Base-by-base conservation (phyloP, 1,139 yeast species). In the Hyphopichia pseudoburtonii region DNA sequence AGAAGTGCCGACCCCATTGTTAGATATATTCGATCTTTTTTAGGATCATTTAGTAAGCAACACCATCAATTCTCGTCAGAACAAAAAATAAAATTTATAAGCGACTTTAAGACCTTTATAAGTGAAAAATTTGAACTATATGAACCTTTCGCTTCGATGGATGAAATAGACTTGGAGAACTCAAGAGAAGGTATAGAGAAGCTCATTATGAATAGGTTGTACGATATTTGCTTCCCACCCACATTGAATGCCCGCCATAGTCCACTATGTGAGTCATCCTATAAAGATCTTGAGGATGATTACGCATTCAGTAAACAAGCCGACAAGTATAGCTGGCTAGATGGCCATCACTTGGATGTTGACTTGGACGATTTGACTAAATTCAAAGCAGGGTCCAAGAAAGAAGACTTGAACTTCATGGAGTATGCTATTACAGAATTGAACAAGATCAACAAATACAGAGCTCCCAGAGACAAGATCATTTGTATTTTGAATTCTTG, bases 381-480 rank as follows among this genome's bases (percentile, higher is more conserved):
- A 7, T 44, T 47, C 10, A 51, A 44, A 12, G 42, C 50, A 8
- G 48, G 45, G 11, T 42, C 46, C 10, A 45, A 42, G 26, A 42
- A 50, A 29, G 73, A 82, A 11, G 75, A 73, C 24, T 54, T 66
- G 3, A 73, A 79, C 33, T 88, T 89, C 54, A 70, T 87, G 34
- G 76, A 76, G 26, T 72, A 85, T 41, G 95, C 97, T 0, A 75
- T 82, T 1, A 71, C 60, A 5, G 90, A 94, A 57, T 69, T 94
- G 35, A 69, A 73, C 45, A 89, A 88, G 51, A 80, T 92, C 52
- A 86, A 86, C 57, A 74, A 78, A 38, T 94, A 85, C 57, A 76
- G 95, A 50, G 94, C 97, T 0, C 98, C 98, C 9, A 71, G 98
- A 38, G 98, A 94, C 54, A 94, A 94, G 55, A 82, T 89, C 44